Evolutionary conservation across 768 basidiomycete genomes (phyloP).

Genomic region (Grammothele lineata): DNA sequence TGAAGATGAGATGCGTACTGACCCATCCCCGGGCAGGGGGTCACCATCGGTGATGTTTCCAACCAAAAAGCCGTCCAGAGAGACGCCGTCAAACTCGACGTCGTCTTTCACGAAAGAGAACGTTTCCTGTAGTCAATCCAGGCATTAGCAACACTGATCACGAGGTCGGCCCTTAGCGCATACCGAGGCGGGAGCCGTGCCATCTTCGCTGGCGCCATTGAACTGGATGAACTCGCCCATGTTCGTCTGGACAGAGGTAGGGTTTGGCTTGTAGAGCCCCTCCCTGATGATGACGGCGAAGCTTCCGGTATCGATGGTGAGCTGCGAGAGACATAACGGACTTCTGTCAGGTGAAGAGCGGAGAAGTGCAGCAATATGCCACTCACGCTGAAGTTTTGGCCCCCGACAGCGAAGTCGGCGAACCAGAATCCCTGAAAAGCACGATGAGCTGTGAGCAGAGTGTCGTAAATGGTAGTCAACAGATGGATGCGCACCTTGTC

Average conservation of each 20-base stretch:
- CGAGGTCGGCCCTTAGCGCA: background rate
- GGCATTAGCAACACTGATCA: background rate
- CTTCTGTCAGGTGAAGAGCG: background rate
- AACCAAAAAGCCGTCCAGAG: constrained; percentile 4
- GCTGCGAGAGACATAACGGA: background rate
- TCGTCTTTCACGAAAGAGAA: constrained; percentile 9
- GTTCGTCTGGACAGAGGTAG: constrained; percentile 10
- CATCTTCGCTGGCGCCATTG: constrained; percentile 11
- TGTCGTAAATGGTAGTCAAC: too few species aligned
- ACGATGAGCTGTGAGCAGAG: background rate
- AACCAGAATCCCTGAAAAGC: constrained; percentile 14
- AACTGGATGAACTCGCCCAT: constrained; percentile 15
- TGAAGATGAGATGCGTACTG: background rate
- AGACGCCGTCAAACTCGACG: constrained; percentile 3
- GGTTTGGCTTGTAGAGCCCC: constrained; percentile 8
- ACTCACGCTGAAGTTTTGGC: constrained; percentile 9
- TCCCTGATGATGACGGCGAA: constrained; percentile 9
- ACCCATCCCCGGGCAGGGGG: constrained; percentile 11
- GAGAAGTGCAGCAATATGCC: background rate
- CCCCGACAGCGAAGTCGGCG: constrained; percentile 3
- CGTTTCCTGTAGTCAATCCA: background rate
- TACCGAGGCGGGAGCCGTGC: constrained; percentile 1
- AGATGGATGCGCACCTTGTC: too few species aligned
- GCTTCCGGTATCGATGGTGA: constrained; percentile 13
- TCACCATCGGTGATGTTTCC: constrained; percentile 14